Evolutionary conservation across 768 basidiomycete genomes (phyloP).

Genomic region (Tylopilus sp.): DNA sequence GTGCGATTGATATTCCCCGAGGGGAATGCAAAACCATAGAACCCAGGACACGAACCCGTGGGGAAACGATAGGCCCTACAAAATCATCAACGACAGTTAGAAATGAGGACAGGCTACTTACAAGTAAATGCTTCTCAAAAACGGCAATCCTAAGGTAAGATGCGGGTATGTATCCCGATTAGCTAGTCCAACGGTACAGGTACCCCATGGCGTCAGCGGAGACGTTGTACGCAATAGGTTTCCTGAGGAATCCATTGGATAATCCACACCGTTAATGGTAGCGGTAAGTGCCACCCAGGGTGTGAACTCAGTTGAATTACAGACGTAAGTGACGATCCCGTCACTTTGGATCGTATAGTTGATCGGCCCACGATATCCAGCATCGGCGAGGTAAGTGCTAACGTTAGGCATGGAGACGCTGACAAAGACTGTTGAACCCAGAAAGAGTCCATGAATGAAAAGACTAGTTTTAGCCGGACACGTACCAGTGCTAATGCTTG

Average conservation of each 20-base stretch:
- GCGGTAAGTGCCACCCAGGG: slow-evolving; percentile 19
- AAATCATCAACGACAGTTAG: neutral
- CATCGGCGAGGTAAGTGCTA: slow-evolving; percentile 5
- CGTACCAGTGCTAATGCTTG: slow-evolving; percentile 11
- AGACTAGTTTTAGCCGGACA: neutral
- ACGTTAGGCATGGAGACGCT: slow-evolving; percentile 1
- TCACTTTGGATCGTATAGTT: slow-evolving; percentile 2
- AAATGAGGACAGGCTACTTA: neutral
- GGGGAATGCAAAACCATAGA: slow-evolving; percentile 27
- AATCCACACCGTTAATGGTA: slow-evolving; percentile 26
- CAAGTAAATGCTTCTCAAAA: slow-evolving; percentile 18
- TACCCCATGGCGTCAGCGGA: slow-evolving; percentile 4
- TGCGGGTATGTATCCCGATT: neutral
- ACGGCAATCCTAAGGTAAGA: slow-evolving; percentile 12
- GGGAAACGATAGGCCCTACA: slow-evolving; percentile 28
- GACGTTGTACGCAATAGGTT: slow-evolving; percentile 12
- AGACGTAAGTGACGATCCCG: slow-evolving; percentile 14
- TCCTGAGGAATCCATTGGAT: slow-evolving; percentile 20
- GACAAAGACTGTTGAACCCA: slow-evolving; percentile 6
- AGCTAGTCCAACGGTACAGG: slow-evolving; percentile 11
- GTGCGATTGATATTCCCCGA: slow-evolving; percentile 24
- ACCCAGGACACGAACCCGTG: slow-evolving; percentile 25
- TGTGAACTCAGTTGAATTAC: slow-evolving; percentile 15
- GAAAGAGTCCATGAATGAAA: neutral
- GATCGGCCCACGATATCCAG: slow-evolving; percentile 14